Evolutionary conservation across 176 grass and related monocot genomes (phyloP).

Genomic region (Triticum monococcum): DNA sequence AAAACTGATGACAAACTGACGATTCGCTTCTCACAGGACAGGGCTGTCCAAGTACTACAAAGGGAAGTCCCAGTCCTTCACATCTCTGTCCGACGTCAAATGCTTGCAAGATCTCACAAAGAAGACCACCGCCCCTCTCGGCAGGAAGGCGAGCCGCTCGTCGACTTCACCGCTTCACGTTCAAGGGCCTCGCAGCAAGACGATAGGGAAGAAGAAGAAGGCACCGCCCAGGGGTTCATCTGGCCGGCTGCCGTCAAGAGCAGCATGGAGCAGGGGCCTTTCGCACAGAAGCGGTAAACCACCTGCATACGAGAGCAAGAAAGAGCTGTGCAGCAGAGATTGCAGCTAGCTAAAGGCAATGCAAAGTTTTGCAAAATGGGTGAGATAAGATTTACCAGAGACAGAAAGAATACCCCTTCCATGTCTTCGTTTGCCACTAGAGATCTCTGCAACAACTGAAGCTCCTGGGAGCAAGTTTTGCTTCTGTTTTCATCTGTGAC

Average conservation of each 20-base stretch:
- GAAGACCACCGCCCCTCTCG: slow-evolving; percentile 30
- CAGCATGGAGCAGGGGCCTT: slow-evolving; percentile 33
- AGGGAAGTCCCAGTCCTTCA: slow-evolving; percentile 66
- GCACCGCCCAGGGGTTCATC: not conserved
- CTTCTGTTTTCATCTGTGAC: not conserved
- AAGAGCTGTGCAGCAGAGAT: slow-evolving; percentile 16
- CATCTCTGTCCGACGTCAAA: slow-evolving; percentile 40
- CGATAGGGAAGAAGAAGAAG: slow-evolving; percentile 49
- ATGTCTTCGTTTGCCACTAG: not conserved
- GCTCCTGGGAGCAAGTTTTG: not conserved
- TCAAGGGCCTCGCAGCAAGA: slow-evolving; percentile 38
- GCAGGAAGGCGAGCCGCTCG: slow-evolving; percentile 42
- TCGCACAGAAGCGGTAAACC: slow-evolving; percentile 6
- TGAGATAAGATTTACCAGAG: not conserved
- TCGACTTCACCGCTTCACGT: not conserved
- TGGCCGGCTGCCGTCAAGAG: slow-evolving; percentile 2
- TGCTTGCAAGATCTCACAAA: slow-evolving; percentile 50
- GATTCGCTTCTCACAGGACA: slow-evolving; percentile 38
- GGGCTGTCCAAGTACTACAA: slow-evolving; percentile 61
- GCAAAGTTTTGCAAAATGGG: not conserved
- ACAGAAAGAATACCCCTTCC: not conserved
- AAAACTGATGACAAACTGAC: slow-evolving; percentile 20
- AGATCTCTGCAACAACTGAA: not conserved
- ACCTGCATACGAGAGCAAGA: slow-evolving; percentile 13
- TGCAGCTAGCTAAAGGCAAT: not conserved